A percentile compares a stretch with the other conserved stretches of the same genome.
Evolutionary conservation across 176 grass and related monocot genomes (phyloP).

Genomic region (Tuctoria greenei): DNA sequence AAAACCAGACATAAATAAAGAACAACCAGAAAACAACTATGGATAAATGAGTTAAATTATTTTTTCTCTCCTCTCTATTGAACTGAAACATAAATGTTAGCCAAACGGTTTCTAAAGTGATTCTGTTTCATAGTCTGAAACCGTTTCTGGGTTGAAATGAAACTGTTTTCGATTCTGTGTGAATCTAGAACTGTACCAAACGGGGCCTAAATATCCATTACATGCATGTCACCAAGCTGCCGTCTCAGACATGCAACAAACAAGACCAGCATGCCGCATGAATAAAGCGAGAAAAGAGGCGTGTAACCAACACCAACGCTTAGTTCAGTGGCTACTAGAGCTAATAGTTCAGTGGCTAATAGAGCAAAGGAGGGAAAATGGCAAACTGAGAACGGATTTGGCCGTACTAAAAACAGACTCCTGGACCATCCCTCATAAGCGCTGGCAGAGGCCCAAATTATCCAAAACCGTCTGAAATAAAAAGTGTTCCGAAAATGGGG

Average conservation of each 20-base stretch:
- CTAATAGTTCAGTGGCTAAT: too few species aligned
- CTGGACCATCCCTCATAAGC: not conserved
- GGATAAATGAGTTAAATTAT: too few species aligned
- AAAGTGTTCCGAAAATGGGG: constrained; percentile 25
- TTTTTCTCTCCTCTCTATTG: too few species aligned
- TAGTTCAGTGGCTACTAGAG: constrained; percentile 4
- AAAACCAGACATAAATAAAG: too few species aligned
- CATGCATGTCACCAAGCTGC: constrained; percentile 23
- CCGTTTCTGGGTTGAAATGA: too few species aligned
- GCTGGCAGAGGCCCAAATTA: constrained; percentile 16
- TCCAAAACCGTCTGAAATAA: constrained; percentile 16
- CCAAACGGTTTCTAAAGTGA: too few species aligned
- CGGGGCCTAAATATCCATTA: too few species aligned
- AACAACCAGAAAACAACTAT: too few species aligned
- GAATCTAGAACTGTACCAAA: too few species aligned
- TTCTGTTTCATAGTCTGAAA: too few species aligned
- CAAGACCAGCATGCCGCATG: constrained; percentile 14
- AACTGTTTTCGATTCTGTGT: too few species aligned
- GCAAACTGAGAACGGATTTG: not conserved
- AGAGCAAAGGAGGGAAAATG: not conserved
- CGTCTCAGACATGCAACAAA: constrained; percentile 36
- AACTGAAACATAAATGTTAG: too few species aligned
- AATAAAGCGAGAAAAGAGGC: constrained; percentile 4
- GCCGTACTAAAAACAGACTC: constrained; percentile 33
- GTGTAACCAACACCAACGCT: constrained; percentile 1